Percentiles rank a stretch among this genome's conserved stretches.
Conservation (phyloP, 495 filamentous ascomycete species). For the Pyrenula massariospora region DNA sequence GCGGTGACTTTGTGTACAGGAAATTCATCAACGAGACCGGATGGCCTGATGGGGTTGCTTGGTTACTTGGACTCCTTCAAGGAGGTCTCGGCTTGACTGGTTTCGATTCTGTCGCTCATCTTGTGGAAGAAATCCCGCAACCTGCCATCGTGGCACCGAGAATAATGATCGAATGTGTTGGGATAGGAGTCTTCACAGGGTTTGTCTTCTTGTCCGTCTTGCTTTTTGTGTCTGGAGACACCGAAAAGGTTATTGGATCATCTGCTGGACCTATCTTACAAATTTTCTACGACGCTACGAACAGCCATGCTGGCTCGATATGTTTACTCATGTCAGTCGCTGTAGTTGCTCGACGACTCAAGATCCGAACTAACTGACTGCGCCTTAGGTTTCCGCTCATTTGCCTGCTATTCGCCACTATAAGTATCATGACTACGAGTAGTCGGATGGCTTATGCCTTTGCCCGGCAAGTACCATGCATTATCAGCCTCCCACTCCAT, state of each 20-base stretch:
- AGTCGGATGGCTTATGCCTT: constrained; percentile 73
- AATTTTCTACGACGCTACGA: constrained; percentile 60
- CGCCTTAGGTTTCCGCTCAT: constrained; percentile 47
- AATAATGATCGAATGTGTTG: constrained; percentile 63
- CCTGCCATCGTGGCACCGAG: constrained; percentile 52
- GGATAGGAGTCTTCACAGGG: constrained; percentile 56
- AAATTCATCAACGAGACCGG: constrained; percentile 49
- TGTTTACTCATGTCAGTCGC: constrained; percentile 51
- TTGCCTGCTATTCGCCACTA: constrained; percentile 61
- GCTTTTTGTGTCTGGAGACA: constrained; percentile 50
- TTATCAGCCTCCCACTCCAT: no score
- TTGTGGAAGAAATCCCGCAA: constrained; percentile 62
- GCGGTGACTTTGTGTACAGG: constrained; percentile 45
- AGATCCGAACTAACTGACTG: constrained; percentile 18
- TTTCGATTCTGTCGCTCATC: constrained; percentile 37
- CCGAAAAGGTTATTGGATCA: constrained; percentile 48
- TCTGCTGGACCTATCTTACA: constrained; percentile 53
- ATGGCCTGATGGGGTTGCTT: constrained; percentile 54
- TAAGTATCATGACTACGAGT: constrained; percentile 63
- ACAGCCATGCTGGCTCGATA: constrained; percentile 50
- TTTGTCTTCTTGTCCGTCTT: constrained; percentile 55
- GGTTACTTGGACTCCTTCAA: constrained; percentile 52
- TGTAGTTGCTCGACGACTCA: constrained; percentile 21
- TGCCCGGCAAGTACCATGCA: constrained; percentile 34
- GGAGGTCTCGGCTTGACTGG: constrained; percentile 50